These are phyloP conservation scores for Microstegium vimineum DNA, from an alignment of 176 grass and related monocot genomes.

Conservation along the genomic window DNA sequence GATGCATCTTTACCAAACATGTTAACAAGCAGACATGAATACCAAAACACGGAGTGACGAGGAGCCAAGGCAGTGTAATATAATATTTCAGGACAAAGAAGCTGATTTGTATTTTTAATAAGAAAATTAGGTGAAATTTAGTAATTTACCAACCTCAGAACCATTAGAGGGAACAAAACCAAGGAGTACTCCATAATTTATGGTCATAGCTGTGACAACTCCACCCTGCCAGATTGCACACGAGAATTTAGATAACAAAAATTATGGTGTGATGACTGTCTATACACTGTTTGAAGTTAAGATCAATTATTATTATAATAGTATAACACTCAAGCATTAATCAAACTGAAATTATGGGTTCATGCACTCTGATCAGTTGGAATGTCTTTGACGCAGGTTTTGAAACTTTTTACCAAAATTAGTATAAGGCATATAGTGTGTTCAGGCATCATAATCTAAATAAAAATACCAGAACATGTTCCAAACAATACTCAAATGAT, in stretches of 20 bases:
- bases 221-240: constrained; percentile 60
- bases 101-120: background rate
- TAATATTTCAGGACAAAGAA: background rate
- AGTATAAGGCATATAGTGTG: background rate
- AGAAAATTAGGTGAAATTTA: constrained; percentile 11
- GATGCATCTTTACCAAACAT: constrained; percentile 22
- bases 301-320: background rate
- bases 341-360: background rate
- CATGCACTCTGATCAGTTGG: background rate
- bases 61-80: background rate
- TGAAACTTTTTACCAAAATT: background rate
- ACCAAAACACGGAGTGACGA: background rate
- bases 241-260: constrained; percentile 15
- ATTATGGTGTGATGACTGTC: background rate
- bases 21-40: background rate
- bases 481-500: background rate
- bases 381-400: background rate
- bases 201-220: constrained; percentile 80
- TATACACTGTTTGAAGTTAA: background rate
- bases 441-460: background rate
- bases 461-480: background rate
- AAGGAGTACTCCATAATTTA: constrained; percentile 85
- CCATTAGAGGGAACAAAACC: constrained; percentile 76
- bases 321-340: background rate
- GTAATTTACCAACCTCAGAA: constrained; percentile 54